A percentile compares a stretch with the other conserved stretches of the same genome.
These are phyloP conservation scores for Tirmania nivea DNA, from an alignment of 495 filamentous ascomycete species.

Conservation along the genomic window DNA sequence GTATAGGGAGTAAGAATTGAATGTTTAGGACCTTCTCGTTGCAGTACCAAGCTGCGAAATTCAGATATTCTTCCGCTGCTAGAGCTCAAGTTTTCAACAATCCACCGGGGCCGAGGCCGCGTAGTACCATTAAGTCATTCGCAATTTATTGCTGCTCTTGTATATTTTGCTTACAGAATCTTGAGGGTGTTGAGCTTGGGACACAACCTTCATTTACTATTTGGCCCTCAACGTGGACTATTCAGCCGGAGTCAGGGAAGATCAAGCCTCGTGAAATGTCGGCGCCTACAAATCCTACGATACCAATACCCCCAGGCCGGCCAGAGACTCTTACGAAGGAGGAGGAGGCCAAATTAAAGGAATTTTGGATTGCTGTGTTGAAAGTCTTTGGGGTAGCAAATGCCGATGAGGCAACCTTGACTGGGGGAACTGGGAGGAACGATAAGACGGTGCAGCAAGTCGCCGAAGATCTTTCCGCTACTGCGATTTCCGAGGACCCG, in stretches of 20 bases:
- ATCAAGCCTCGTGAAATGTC: too few species aligned
- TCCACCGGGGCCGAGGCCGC: background rate
- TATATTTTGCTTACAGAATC: background rate
- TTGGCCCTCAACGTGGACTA: background rate
- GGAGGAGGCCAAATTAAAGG: conserved; percentile 69
- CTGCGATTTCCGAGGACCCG: conserved; percentile 30
- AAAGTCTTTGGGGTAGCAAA: conserved; percentile 52
- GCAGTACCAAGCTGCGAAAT: background rate
- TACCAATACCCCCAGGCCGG: conserved; percentile 37
- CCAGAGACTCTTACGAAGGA: conserved; percentile 73
- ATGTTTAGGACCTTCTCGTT: background rate
- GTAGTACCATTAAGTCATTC: background rate
- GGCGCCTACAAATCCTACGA: background rate
- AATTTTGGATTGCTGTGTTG: conserved; percentile 61
- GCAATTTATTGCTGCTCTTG: background rate
- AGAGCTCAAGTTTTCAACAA: too few species aligned
- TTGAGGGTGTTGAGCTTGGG: too few species aligned
- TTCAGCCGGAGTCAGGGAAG: background rate
- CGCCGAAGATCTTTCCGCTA: conserved; percentile 6
- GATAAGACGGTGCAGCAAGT: conserved; percentile 16
- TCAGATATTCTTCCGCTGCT: too few species aligned
- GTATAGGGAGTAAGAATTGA: background rate
- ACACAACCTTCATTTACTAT: background rate
- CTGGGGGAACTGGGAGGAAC: conserved; percentile 11
- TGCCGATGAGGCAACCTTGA: conserved; percentile 17